Evolutionary conservation across 2,329 filamentous ascomycete genomes (phyloP).

Genomic region (Trichoderma breve): DNA sequence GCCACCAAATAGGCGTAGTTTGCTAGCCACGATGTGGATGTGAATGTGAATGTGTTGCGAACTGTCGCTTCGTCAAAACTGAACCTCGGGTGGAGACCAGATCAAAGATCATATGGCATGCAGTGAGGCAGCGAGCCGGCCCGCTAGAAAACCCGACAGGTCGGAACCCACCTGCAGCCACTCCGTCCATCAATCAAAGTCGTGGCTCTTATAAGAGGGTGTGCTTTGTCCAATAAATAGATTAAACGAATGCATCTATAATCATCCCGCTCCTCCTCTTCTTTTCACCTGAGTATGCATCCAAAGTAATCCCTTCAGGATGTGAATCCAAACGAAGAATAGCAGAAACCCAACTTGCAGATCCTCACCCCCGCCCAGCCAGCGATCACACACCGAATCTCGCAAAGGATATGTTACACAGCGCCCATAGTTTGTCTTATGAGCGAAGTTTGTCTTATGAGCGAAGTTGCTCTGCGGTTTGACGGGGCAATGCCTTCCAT

Average conservation of each 20-base stretch:
- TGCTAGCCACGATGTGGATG: background rate
- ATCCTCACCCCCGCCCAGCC: background rate
- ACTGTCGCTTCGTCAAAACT: background rate
- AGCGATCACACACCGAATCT: background rate
- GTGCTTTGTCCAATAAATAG: background rate
- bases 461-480: background rate
- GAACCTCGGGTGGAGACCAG: slow-evolving; percentile 12
- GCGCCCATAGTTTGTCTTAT: slow-evolving; percentile 8
- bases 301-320: background rate
- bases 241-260: background rate
- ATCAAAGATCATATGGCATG: slow-evolving; percentile 9
- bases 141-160: slow-evolving; percentile 29
- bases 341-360: background rate
- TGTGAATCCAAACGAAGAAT: background rate
- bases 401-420: background rate
- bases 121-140: slow-evolving; percentile 24
- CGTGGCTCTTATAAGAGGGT: background rate
- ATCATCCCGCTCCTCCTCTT: background rate
- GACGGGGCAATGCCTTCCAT: background rate
- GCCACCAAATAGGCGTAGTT: background rate
- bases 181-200: background rate
- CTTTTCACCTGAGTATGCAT: background rate
- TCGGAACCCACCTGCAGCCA: slow-evolving; percentile 2
- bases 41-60: background rate
- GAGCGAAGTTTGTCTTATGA: background rate